phyloP scores from a whole-genome alignment of 805 yeast species.

The Yamadazyma phyllophila region DNA sequence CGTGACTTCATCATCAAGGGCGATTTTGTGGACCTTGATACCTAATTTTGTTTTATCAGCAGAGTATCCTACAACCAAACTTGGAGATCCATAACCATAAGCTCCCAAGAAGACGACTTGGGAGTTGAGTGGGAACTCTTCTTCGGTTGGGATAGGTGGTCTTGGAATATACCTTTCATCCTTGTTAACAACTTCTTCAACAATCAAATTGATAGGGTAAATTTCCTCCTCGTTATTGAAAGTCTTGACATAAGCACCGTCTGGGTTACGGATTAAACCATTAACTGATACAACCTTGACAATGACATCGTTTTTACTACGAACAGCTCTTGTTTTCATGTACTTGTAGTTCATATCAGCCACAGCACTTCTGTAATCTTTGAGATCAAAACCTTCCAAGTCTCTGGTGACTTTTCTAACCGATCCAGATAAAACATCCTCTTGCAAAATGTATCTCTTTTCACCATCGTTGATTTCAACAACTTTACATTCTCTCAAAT shows the following conservation, averaged over 20 bases:
- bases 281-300: slow-evolving; percentile 71
- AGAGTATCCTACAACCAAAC: slow-evolving; percentile 60
- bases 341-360: slow-evolving; percentile 42
- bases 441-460: slow-evolving; percentile 33
- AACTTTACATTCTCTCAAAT: slow-evolving; percentile 74
- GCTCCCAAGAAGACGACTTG: slow-evolving; percentile 80
- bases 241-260: slow-evolving; percentile 79
- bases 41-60: slow-evolving; percentile 42
- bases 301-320: slow-evolving; percentile 38
- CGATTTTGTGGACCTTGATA: slow-evolving; percentile 45
- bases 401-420: slow-evolving; percentile 4
- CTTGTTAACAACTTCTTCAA: slow-evolving; percentile 66
- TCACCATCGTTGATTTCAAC: slow-evolving; percentile 57
- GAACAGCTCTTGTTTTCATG: slow-evolving; percentile 58
- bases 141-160: slow-evolving; percentile 71
- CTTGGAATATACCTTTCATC: slow-evolving; percentile 74
- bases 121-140: slow-evolving; percentile 76
- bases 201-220: slow-evolving; percentile 79
- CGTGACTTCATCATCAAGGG: slow-evolving; percentile 51
- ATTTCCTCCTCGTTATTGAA: slow-evolving; percentile 51
- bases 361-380: slow-evolving; percentile 43
- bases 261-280: slow-evolving; percentile 65
- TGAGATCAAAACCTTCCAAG: slow-evolving; percentile 24
- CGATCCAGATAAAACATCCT: slow-evolving; percentile 23
- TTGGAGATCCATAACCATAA: slow-evolving; percentile 82